A percentile compares a stretch with the other conserved stretches of the same genome.
These are phyloP conservation scores for Coemansia biformis DNA, from an alignment of 192 early-diverging fungal genomes.

Conservation along the genomic window DNA sequence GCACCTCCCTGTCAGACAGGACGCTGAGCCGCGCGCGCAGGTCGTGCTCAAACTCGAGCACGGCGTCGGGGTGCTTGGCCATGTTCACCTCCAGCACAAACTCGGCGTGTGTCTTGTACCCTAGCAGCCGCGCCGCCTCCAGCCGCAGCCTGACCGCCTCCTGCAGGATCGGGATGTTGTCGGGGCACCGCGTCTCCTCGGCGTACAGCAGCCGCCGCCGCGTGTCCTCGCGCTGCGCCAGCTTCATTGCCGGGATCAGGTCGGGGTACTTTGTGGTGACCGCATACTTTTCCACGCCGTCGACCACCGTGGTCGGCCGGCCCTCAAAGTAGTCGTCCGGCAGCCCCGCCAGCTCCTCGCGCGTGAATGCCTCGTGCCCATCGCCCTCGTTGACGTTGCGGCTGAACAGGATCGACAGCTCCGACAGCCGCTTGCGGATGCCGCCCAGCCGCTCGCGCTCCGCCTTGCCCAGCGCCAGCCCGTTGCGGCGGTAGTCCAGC, in stretches of 20 bases:
- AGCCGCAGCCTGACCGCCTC: slow-evolving; percentile 55
- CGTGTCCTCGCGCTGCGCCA: slow-evolving; percentile 52
- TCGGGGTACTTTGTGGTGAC: slow-evolving; percentile 75
- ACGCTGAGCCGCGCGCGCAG: slow-evolving; percentile 55
- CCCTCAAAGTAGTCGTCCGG: slow-evolving; percentile 65
- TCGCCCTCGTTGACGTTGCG: slow-evolving; percentile 68
- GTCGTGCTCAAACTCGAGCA: slow-evolving; percentile 61
- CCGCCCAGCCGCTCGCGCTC: slow-evolving; percentile 57
- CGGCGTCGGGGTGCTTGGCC: slow-evolving; percentile 67
- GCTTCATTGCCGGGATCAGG: slow-evolving; percentile 44
- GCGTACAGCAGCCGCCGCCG: slow-evolving; percentile 51
- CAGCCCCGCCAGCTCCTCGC: slow-evolving; percentile 66
- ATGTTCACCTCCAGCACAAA: slow-evolving; percentile 75
- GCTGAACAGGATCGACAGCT: slow-evolving; percentile 64
- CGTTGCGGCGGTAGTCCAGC: slow-evolving; percentile 62
- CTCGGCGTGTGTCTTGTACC: slow-evolving; percentile 66
- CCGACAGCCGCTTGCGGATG: slow-evolving; percentile 64
- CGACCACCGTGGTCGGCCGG: slow-evolving; percentile 51
- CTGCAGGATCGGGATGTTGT: slow-evolving; percentile 58
- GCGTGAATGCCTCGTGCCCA: slow-evolving; percentile 48
- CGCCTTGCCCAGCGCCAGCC: slow-evolving; percentile 60
- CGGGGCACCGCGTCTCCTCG: slow-evolving; percentile 55
- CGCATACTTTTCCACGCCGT: slow-evolving; percentile 59
- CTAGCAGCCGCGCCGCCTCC: slow-evolving; percentile 56
- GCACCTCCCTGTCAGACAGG: slow-evolving; percentile 58